Conservation (phyloP, 192 early-diverging fungal genomes). For the Phycomyces nitens region DNA sequence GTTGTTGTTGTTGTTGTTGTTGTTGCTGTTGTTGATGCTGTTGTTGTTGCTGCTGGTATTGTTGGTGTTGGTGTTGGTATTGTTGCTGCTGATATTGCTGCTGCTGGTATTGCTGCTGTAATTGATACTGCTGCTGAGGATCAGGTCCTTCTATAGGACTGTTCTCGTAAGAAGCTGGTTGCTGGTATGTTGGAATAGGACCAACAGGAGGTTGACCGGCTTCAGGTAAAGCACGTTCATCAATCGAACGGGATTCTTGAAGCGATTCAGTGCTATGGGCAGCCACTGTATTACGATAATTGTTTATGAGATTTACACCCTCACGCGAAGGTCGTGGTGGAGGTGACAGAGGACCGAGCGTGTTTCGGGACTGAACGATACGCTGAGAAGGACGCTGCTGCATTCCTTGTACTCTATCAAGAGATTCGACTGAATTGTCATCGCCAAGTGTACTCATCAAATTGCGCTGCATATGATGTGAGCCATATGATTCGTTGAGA, state of each 20-base stretch:
- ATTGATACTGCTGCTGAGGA: neutral
- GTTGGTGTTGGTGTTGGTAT: neutral
- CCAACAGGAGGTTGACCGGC: neutral
- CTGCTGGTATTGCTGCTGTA: neutral
- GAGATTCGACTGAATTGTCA: neutral
- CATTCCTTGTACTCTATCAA: neutral
- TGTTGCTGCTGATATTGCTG: neutral
- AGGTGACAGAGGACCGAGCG: constrained; percentile 16
- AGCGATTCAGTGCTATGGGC: neutral
- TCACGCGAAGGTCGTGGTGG: constrained; percentile 35
- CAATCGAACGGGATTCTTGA: neutral
- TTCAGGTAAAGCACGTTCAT: neutral
- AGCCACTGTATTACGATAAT: constrained; percentile 13
- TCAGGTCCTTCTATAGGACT: neutral
- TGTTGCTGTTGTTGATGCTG: constrained; percentile 10
- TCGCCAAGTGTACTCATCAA: neutral
- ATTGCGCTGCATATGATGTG: neutral
- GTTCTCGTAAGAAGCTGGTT: neutral
- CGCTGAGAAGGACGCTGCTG: neutral
- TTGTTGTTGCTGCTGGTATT: constrained; percentile 13
- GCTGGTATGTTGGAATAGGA: no score
- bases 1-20: neutral
- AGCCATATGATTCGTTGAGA: neutral
- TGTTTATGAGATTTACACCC: constrained; percentile 24
- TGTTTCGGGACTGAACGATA: neutral